A percentile compares a stretch with the other conserved stretches of the same genome.
Conservation (phyloP, 768 basidiomycete species). For the Leucosporidium creatinivorum region DNA sequence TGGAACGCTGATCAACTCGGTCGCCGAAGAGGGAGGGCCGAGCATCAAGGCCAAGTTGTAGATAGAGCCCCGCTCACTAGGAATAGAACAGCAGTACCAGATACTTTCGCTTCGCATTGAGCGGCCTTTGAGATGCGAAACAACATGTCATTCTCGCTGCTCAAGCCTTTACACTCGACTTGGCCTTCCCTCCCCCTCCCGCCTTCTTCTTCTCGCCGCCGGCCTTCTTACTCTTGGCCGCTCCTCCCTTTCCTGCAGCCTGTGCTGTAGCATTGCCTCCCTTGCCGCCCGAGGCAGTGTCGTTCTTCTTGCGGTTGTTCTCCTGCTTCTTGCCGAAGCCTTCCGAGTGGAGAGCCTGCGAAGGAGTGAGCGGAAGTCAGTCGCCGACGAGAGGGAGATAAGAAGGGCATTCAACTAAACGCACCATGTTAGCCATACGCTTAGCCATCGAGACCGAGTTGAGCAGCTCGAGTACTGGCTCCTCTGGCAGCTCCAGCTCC, state of each 20-base stretch:
- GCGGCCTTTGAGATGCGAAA: no score
- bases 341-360: conserved; percentile 62
- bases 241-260: no score
- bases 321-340: conserved; percentile 83
- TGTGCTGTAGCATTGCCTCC: no score
- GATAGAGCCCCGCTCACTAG: no score
- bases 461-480: conserved; percentile 69
- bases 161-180: no score
- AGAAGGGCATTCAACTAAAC: conserved; percentile 39
- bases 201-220: no score
- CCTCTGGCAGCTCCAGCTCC: conserved; percentile 71
- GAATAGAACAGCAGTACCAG: no score
- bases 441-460: conserved; percentile 89
- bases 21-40: conserved; percentile 1
- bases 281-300: no score
- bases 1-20: conserved; percentile 25
- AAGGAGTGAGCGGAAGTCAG: background rate
- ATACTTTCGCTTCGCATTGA: no score
- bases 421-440: conserved; percentile 84
- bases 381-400: background rate
- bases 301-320: conserved; percentile 51
- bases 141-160: no score
- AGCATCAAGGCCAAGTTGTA: conserved; percentile 12
- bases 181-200: no score
- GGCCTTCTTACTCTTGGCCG: no score